Evolutionary conservation across 73 alveolate species (phyloP).

Genomic region (Effrenium voratum): DNA sequence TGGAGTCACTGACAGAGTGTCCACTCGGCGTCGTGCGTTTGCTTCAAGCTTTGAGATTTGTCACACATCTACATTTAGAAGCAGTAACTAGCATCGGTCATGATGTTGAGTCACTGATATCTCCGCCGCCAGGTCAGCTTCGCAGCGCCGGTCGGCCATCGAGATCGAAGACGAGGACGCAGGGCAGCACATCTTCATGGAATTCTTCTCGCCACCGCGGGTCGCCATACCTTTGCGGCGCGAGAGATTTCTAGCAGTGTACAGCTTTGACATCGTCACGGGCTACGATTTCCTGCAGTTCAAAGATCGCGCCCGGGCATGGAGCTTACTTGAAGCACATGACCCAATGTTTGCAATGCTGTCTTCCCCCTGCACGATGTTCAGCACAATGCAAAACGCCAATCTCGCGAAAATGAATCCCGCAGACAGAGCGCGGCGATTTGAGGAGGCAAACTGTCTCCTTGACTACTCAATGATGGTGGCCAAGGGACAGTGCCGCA

Average conservation of each 20-base stretch:
- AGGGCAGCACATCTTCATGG: neutral
- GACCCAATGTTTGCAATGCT: neutral
- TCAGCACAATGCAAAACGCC: neutral
- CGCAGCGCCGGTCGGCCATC: neutral
- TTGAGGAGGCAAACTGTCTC: neutral
- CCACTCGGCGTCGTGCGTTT: too few relatives aligned
- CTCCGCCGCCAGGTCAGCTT: too few relatives aligned
- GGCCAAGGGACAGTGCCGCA: neutral
- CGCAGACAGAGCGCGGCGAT: neutral
- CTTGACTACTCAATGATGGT: neutral
- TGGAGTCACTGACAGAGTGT: too few relatives aligned
- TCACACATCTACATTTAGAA: too few relatives aligned
- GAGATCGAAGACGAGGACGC: neutral
- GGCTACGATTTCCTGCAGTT: neutral
- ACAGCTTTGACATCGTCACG: slow-evolving; percentile 16
- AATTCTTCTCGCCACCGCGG: slow-evolving; percentile 12
- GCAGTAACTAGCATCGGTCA: too few relatives aligned
- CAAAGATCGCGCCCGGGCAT: slow-evolving; percentile 7
- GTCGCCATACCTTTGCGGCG: neutral
- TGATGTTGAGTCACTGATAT: too few relatives aligned
- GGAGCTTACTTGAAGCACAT: neutral
- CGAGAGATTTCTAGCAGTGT: neutral
- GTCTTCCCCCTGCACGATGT: slow-evolving; percentile 9
- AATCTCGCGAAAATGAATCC: neutral
- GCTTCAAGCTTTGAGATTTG: too few relatives aligned